Conservation (phyloP, 805 yeast genomes). For the Candida easanensis region DNA sequence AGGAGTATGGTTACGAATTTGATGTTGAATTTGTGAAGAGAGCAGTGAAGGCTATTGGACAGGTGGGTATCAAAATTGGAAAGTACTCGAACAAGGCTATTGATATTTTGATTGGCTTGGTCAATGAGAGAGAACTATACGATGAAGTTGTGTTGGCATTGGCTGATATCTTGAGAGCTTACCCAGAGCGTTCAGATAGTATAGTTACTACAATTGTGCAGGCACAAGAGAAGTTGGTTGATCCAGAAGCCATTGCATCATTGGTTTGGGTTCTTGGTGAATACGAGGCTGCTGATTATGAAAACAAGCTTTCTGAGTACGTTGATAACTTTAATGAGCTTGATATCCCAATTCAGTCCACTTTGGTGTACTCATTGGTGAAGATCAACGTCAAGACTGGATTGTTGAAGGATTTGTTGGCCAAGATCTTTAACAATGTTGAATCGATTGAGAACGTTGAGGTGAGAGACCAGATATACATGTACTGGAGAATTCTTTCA, state of each 20-base stretch:
- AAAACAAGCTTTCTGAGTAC: slow-evolving; percentile 42
- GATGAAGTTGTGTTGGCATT: slow-evolving; percentile 62
- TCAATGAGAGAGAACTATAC: slow-evolving; percentile 62
- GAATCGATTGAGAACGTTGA: slow-evolving; percentile 68
- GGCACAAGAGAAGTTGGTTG: slow-evolving; percentile 45
- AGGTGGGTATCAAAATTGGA: slow-evolving; percentile 64
- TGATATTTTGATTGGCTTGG: slow-evolving; percentile 55
- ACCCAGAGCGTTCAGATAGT: slow-evolving; percentile 48
- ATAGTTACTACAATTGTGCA: slow-evolving; percentile 54
- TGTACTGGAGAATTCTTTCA: slow-evolving; percentile 77
- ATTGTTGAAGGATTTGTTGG: slow-evolving; percentile 41
- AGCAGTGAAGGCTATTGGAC: slow-evolving; percentile 66
- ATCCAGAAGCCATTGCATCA: slow-evolving; percentile 47
- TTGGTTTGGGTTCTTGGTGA: slow-evolving; percentile 74
- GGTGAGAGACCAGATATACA: slow-evolving; percentile 74
- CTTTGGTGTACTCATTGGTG: slow-evolving; percentile 59
- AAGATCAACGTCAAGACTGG: slow-evolving; percentile 49
- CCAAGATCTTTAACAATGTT: slow-evolving; percentile 62
- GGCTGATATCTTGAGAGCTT: slow-evolving; percentile 65
- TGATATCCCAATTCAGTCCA: slow-evolving; percentile 59
- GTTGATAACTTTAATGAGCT: slow-evolving; percentile 54
- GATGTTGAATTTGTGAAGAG: slow-evolving; percentile 74
- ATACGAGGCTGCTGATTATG: slow-evolving; percentile 57
- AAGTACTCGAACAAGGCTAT: slow-evolving; percentile 52
- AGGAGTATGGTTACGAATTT: slow-evolving; percentile 81